Evolutionary conservation across 345 rosid species (phyloP).

Genomic region (Syzygium oleosum): DNA sequence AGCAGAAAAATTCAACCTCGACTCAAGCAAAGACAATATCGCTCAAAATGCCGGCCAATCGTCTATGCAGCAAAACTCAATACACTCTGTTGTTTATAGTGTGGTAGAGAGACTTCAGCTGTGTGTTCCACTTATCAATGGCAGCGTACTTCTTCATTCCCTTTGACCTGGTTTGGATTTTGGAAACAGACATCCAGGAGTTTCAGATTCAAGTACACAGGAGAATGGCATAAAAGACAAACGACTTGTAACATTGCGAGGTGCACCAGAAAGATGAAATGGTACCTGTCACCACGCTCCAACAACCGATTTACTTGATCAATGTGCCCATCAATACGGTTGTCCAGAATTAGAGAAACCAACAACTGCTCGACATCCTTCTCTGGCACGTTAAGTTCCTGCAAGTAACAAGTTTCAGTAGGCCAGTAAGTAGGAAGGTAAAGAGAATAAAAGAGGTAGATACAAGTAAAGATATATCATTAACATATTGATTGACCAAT

Average conservation of each 20-base stretch:
- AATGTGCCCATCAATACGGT: conserved; percentile 90
- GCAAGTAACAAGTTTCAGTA: neutral
- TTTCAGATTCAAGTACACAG: neutral
- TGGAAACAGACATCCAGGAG: neutral
- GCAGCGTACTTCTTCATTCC: conserved; percentile 92
- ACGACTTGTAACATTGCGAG: neutral
- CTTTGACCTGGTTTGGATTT: conserved; percentile 46
- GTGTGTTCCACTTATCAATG: conserved; percentile 93
- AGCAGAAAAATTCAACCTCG: neutral
- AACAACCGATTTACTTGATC: conserved; percentile 91
- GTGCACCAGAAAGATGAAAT: neutral
- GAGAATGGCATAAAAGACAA: neutral
- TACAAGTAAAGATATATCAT: neutral
- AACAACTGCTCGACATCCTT: conserved; percentile 87
- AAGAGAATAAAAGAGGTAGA: neutral
- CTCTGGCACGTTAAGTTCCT: conserved; percentile 96
- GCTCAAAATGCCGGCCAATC: neutral
- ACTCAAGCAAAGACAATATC: neutral
- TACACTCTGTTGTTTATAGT: conserved; percentile 66
- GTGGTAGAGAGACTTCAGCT: conserved; percentile 63
- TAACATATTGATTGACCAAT: neutral
- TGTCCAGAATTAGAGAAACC: conserved; percentile 85
- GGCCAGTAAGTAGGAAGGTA: neutral
- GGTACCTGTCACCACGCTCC: conserved; percentile 83
- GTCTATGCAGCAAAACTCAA: conserved; percentile 4